phyloP scores from a whole-genome alignment of 305 asterid genomes.

The Rubia peregrina region DNA sequence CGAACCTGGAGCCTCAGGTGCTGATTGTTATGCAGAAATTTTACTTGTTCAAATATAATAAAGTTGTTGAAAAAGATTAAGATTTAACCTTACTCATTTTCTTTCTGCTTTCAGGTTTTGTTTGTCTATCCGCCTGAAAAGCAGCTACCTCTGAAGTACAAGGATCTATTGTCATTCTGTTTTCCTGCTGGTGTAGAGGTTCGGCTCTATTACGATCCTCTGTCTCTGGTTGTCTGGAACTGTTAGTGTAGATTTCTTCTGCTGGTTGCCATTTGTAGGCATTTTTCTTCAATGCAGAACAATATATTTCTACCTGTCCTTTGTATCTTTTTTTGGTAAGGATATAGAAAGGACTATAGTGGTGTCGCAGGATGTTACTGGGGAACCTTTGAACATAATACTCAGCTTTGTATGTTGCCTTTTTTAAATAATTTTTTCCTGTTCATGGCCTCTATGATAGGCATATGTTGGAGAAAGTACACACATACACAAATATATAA shows the following conservation, averaged over 20 bases:
- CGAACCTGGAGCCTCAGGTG: slow-evolving; percentile 99
- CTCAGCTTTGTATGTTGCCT: background rate
- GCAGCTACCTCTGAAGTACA: slow-evolving; percentile 83
- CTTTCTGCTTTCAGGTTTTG: slow-evolving; percentile 57
- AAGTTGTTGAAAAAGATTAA: background rate
- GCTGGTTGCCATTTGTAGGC: background rate
- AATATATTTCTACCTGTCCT: background rate
- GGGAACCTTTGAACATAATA: background rate
- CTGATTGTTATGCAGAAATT: slow-evolving; percentile 12
- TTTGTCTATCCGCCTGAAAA: slow-evolving; percentile 99
- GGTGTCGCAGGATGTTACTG: background rate
- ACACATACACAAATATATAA: background rate
- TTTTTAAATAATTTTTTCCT: background rate
- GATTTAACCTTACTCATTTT: slow-evolving; percentile 11
- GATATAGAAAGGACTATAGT: background rate
- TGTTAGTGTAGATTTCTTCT: background rate
- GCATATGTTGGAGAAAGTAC: background rate
- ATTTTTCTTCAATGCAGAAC: background rate
- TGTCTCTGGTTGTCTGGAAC: slow-evolving; percentile 4
- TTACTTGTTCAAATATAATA: background rate
- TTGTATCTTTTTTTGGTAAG: background rate
- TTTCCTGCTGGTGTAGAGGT: slow-evolving; percentile 99
- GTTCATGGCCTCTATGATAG: background rate
- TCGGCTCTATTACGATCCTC: slow-evolving; percentile 21
- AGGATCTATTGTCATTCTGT: slow-evolving; percentile 97